phyloP scores from a whole-genome alignment of 805 yeast genomes.

The Hanseniaspora valbyensis region DNA sequence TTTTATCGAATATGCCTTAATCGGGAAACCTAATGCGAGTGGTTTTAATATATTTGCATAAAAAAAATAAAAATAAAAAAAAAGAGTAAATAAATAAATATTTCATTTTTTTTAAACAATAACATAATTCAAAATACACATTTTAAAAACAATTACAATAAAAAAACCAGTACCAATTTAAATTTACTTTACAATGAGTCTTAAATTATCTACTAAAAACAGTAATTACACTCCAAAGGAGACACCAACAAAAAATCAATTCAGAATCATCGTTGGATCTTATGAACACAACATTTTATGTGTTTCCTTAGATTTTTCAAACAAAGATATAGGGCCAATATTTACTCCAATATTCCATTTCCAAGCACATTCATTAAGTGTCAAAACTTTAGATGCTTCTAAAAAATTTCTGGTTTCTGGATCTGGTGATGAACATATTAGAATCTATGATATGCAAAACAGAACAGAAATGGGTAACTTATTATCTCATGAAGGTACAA shows the following conservation, averaged over 20 bases:
- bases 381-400: constrained; percentile 72
- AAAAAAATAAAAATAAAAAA: too few relatives aligned
- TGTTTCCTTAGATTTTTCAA: constrained; percentile 56
- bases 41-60: too few relatives aligned
- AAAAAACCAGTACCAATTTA: too few relatives aligned
- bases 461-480: constrained; percentile 88
- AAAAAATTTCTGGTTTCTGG: constrained; percentile 85
- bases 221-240: constrained; percentile 1
- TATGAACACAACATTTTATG: constrained; percentile 89
- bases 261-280: constrained; percentile 85
- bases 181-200: not conserved
- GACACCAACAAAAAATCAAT: constrained; percentile 29
- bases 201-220: constrained; percentile 6
- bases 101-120: too few relatives aligned
- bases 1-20: too few relatives aligned
- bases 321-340: constrained; percentile 35
- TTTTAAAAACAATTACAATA: too few relatives aligned
- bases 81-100: too few relatives aligned
- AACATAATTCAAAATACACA: too few relatives aligned
- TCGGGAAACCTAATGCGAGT: too few relatives aligned
- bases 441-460: constrained; percentile 86
- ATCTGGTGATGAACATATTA: constrained; percentile 88
- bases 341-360: constrained; percentile 94
- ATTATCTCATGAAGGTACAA: constrained; percentile 78
- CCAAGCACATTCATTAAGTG: constrained; percentile 84